Evolutionary conservation across 768 basidiomycete species (phyloP).

Genomic region (Crassisporium funariophilum): DNA sequence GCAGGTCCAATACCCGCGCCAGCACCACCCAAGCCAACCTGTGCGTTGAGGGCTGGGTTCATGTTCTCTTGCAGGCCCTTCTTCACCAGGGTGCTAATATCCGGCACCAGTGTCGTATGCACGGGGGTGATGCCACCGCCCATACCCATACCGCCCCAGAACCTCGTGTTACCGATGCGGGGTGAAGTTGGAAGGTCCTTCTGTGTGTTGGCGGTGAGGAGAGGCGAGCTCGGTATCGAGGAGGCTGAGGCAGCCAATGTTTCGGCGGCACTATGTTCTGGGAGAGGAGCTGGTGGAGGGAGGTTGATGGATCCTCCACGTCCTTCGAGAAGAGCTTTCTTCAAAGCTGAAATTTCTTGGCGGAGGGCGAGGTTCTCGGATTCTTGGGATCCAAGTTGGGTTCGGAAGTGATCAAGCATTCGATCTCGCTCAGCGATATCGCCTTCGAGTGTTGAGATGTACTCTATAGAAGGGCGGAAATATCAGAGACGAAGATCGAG

Average conservation of each 20-base stretch:
- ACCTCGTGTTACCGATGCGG: constrained; percentile 47
- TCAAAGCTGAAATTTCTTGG: constrained; percentile 74
- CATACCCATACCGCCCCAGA: constrained; percentile 77
- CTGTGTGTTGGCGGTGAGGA: constrained; percentile 68
- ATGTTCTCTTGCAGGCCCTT: constrained; percentile 69
- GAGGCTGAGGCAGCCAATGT: constrained; percentile 27
- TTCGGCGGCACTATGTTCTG: constrained; percentile 42
- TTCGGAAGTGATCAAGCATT: constrained; percentile 83
- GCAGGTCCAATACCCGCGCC: constrained; percentile 11
- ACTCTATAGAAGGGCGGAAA: constrained; percentile 53
- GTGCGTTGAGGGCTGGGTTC: constrained; percentile 67
- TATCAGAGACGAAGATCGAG: constrained; percentile 8
- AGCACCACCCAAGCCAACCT: constrained; percentile 13
- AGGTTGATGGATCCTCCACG: constrained; percentile 53
- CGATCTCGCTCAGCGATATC: constrained; percentile 92
- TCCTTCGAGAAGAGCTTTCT: constrained; percentile 72
- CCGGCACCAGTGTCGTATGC: constrained; percentile 81
- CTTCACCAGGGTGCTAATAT: constrained; percentile 40
- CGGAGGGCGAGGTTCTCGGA: constrained; percentile 84
- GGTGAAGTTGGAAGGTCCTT: constrained; percentile 76
- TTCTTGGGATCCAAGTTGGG: constrained; percentile 77
- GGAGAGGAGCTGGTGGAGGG: constrained; percentile 53
- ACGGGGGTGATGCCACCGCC: constrained; percentile 75
- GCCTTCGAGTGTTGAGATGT: constrained; percentile 91
- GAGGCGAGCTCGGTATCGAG: constrained; percentile 20